phyloP scores from a whole-genome alignment of 306 rosid genomes.

The Argentina anserina region DNA sequence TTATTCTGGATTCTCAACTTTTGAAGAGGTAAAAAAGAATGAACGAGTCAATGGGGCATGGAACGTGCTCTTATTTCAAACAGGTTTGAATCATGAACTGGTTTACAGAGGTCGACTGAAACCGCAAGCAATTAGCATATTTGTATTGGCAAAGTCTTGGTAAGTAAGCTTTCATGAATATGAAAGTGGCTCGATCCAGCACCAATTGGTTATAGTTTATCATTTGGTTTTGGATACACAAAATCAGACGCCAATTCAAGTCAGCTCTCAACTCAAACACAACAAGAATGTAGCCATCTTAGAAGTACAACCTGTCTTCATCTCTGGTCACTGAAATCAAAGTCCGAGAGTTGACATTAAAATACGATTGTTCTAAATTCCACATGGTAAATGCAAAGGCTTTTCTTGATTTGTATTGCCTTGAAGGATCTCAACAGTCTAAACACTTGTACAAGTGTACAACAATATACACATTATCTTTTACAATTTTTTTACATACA shows the following conservation, averaged over 20 bases:
- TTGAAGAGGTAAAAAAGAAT: not conserved
- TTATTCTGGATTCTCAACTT: not conserved
- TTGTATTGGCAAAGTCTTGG: not conserved
- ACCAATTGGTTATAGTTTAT: not conserved
- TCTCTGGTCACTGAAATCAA: not conserved
- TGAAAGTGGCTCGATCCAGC: not conserved
- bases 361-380: not conserved
- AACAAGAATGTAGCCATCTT: not conserved
- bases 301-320: not conserved
- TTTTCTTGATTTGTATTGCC: not conserved
- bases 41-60: constrained; percentile 1
- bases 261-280: not conserved
- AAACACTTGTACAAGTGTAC: constrained; percentile 2
- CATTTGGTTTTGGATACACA: not conserved
- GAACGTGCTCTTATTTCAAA: not conserved
- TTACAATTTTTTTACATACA: constrained; percentile 14
- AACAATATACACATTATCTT: not conserved
- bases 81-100: not conserved
- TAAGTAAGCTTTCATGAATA: not conserved
- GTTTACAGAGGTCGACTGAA: not conserved
- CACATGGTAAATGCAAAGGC: not conserved
- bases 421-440: not conserved
- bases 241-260: not conserved
- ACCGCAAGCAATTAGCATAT: not conserved
- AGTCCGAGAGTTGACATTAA: not conserved